Conservation (phyloP, 768 basidiomycete species). For the Podaxis sp. region DNA sequence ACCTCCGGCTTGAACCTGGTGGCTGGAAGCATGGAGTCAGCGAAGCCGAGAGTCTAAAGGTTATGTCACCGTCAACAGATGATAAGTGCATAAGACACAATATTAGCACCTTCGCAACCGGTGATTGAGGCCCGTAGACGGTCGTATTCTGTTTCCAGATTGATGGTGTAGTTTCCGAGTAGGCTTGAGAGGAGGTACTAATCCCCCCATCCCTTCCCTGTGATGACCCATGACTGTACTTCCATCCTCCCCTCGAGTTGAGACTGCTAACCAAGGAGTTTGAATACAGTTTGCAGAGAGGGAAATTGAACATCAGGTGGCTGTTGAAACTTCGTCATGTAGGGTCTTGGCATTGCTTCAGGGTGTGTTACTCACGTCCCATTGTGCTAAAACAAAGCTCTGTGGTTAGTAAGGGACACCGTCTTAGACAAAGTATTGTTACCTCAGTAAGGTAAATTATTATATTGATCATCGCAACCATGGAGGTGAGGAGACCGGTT, state of each 20-base stretch:
- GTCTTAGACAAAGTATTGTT: not conserved
- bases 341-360: no score
- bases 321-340: conserved; percentile 19
- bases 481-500: conserved; percentile 34
- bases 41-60: not conserved
- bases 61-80: not conserved
- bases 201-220: not conserved
- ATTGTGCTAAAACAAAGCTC: not conserved
- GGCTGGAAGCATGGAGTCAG: no score
- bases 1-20: not conserved
- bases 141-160: not conserved
- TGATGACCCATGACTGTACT: not conserved
- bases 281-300: conserved; percentile 40
- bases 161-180: not conserved
- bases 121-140: no score
- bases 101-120: not conserved
- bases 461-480: conserved; percentile 33
- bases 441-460: conserved; percentile 30
- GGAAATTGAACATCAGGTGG: conserved; percentile 37
- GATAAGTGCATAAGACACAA: not conserved
- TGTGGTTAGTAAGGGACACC: not conserved
- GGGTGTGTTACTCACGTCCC: conserved; percentile 12
- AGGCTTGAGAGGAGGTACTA: not conserved
- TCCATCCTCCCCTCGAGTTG: conserved; percentile 23
- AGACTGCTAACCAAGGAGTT: conserved; percentile 42